phyloP scores from a whole-genome alignment of 352 stramenopile species.

The Phytophthora pistaciae region DNA sequence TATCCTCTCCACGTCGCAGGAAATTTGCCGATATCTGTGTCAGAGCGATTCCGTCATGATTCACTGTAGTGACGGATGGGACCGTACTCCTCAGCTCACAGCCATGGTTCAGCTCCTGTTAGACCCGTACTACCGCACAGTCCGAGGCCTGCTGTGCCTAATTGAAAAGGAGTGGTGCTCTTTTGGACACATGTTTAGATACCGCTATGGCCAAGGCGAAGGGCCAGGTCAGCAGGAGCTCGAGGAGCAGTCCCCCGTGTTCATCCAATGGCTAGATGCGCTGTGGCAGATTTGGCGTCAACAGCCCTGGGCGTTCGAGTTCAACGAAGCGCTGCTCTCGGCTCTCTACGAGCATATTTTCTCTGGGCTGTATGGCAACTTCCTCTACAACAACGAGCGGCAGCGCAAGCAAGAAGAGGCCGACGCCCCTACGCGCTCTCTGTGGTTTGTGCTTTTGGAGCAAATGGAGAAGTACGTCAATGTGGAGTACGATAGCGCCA shows the following conservation, averaged over 20 bases:
- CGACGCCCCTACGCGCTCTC: conserved; percentile 64
- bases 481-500: conserved; percentile 80
- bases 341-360: conserved; percentile 97
- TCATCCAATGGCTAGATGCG: conserved; percentile 99
- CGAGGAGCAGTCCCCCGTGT: conserved; percentile 98
- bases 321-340: conserved; percentile 94
- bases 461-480: conserved; percentile 81
- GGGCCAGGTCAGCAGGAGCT: conserved; percentile 93
- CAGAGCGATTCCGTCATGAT: conserved; percentile 97
- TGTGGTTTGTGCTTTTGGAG: conserved; percentile 77
- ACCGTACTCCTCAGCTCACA: conserved; percentile 97
- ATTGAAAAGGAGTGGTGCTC: conserved; percentile 99
- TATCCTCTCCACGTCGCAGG: conserved; percentile 94
- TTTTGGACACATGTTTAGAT: conserved; percentile 99
- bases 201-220: conserved; percentile 96
- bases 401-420: conserved; percentile 76
- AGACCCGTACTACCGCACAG: conserved; percentile 98
- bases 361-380: conserved; percentile 97
- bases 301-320: conserved; percentile 98
- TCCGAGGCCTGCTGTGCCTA: conserved; percentile 95
- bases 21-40: conserved; percentile 94
- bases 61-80: conserved; percentile 99
- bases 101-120: conserved; percentile 96
- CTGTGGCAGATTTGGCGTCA: conserved; percentile 98
- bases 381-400: conserved; percentile 97